A percentile compares a stretch with the other conserved stretches of the same genome.
These are phyloP conservation scores for Lophium mytilinum DNA, from an alignment of 495 filamentous ascomycete genomes.

Conservation along the genomic window DNA sequence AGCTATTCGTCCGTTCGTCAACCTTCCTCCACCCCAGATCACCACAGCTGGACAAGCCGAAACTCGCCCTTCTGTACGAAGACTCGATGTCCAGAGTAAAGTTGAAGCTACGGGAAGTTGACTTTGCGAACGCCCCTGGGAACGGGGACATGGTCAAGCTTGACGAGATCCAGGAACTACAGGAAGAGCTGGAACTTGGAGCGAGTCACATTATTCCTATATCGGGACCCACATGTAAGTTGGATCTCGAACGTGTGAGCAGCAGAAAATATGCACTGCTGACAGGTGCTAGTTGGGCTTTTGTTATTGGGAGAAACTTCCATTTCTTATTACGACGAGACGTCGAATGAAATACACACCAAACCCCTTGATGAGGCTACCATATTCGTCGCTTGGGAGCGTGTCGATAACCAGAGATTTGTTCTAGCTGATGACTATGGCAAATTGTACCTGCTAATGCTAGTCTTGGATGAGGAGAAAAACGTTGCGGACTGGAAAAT, in stretches of 20 bases:
- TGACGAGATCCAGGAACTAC: slow-evolving; percentile 41
- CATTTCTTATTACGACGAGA: slow-evolving; percentile 73
- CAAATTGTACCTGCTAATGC: slow-evolving; percentile 66
- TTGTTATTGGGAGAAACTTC: slow-evolving; percentile 80
- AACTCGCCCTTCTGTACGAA: slow-evolving; percentile 77
- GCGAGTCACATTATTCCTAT: slow-evolving; percentile 81
- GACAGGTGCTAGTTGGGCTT: slow-evolving; percentile 34
- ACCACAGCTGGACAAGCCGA: slow-evolving; percentile 49
- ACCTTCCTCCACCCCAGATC: slow-evolving; percentile 57
- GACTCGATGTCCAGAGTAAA: slow-evolving; percentile 56
- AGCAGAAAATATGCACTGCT: neutral
- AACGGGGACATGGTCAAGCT: slow-evolving; percentile 41
- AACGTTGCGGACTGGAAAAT: slow-evolving; percentile 62
- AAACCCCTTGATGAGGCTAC: slow-evolving; percentile 59
- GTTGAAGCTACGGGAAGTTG: slow-evolving; percentile 51
- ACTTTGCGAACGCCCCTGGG: slow-evolving; percentile 41
- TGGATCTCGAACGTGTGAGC: neutral
- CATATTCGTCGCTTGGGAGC: slow-evolving; percentile 82
- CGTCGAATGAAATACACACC: slow-evolving; percentile 52
- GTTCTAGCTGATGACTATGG: slow-evolving; percentile 88
- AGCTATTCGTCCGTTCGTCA: slow-evolving; percentile 76
- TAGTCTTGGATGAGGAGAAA: slow-evolving; percentile 53
- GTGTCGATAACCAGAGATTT: slow-evolving; percentile 70
- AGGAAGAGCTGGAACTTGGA: slow-evolving; percentile 60
- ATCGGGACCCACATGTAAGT: slow-evolving; percentile 49